These are phyloP conservation scores for Fusarium drepaniforme DNA, from an alignment of 2,329 filamentous ascomycete genomes.

Conservation along the genomic window DNA sequence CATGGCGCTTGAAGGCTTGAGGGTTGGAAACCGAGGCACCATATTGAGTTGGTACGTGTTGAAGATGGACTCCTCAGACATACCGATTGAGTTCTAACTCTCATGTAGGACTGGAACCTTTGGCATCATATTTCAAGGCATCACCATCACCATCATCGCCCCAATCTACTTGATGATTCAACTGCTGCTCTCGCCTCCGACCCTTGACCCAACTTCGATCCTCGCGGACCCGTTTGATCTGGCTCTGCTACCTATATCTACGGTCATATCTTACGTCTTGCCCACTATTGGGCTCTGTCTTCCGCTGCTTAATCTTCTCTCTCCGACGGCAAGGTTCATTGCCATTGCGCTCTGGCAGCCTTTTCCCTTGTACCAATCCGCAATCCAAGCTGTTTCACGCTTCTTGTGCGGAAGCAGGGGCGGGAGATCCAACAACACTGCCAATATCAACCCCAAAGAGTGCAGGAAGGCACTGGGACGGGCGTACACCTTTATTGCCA, in stretches of 20 bases:
- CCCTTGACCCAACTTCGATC: neutral
- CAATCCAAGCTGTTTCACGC: neutral
- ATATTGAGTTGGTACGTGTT: conserved; percentile 32
- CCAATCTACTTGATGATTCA: conserved; percentile 35
- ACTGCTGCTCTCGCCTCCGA: conserved; percentile 23
- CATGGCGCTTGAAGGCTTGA: conserved; percentile 30
- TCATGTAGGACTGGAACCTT: conserved; percentile 31
- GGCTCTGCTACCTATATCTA: conserved; percentile 23
- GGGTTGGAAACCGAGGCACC: conserved; percentile 25
- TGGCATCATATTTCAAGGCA: conserved; percentile 33
- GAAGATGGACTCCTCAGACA: fast-evolving
- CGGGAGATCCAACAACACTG: neutral
- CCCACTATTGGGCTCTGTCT: conserved; percentile 29
- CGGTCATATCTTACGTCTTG: conserved; percentile 29
- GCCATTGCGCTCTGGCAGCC: conserved; percentile 35
- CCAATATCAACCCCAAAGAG: neutral
- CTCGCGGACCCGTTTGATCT: conserved; percentile 29
- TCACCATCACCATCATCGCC: conserved; percentile 36
- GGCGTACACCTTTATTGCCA: conserved; percentile 25
- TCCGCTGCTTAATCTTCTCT: conserved; percentile 16
- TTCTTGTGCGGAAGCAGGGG: neutral
- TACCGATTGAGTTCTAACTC: neutral
- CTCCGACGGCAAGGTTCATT: conserved; percentile 13
- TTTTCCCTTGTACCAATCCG: conserved; percentile 31
- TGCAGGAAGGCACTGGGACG: conserved; percentile 6